phyloP scores from a whole-genome alignment of 2,329 filamentous ascomycete species.

The Pestalotiopsis sp. region DNA sequence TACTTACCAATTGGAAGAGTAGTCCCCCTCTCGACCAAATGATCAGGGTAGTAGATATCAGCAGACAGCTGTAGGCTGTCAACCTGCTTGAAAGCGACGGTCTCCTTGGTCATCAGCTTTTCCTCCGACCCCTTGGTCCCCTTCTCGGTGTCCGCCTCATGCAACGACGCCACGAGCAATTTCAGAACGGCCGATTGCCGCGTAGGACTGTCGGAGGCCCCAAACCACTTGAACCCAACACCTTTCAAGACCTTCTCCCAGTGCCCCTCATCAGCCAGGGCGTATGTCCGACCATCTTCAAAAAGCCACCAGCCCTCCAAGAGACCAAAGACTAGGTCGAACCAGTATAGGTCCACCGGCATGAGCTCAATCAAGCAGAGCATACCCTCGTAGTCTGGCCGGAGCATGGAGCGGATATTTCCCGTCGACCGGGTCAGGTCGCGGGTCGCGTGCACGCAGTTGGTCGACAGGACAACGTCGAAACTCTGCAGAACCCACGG shows the following conservation, averaged over 20 bases:
- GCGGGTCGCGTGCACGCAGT: slow-evolving; percentile 40
- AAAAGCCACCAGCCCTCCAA: slow-evolving; percentile 40
- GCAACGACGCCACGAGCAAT: not conserved
- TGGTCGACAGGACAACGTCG: slow-evolving; percentile 37
- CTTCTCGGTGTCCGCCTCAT: not conserved
- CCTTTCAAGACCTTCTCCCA: slow-evolving; percentile 26
- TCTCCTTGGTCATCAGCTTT: slow-evolving; percentile 14
- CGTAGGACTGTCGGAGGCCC: not conserved
- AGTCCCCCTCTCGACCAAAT: not conserved
- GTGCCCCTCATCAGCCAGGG: slow-evolving; percentile 9
- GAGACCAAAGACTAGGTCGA: slow-evolving; percentile 36
- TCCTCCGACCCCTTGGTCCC: not conserved
- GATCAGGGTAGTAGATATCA: slow-evolving; percentile 35
- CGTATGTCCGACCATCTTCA: slow-evolving; percentile 28
- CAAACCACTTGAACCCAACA: slow-evolving; percentile 22
- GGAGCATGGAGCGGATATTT: slow-evolving; percentile 31
- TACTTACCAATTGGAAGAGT: not conserved
- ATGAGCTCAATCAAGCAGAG: slow-evolving; percentile 25
- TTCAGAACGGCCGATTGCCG: not conserved
- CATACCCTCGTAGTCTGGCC: slow-evolving; percentile 27
- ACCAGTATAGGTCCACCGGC: slow-evolving; percentile 23
- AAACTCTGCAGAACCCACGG: slow-evolving; percentile 16
- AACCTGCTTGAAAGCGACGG: slow-evolving; percentile 23
- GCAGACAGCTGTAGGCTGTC: slow-evolving; percentile 23
- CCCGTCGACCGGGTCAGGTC: slow-evolving; percentile 17